phyloP scores from a whole-genome alignment of 371 early-diverging fungal species.

The Amoeboaphelidium protococcarum region DNA sequence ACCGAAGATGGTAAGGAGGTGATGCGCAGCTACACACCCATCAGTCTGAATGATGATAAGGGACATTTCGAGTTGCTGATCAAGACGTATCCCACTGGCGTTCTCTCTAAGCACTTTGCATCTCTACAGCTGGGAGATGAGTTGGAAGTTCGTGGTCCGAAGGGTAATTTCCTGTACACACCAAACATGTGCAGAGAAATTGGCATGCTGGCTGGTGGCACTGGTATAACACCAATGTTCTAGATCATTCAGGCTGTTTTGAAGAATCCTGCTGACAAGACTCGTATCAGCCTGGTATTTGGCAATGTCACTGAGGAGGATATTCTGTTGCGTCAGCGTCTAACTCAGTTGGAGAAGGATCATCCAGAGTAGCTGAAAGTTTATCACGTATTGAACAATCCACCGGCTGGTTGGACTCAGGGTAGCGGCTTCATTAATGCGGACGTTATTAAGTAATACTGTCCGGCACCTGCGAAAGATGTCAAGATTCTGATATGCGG shows the following conservation, averaged over 20 bases:
- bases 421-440: constrained; percentile 60
- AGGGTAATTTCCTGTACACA: constrained; percentile 64
- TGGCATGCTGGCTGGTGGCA: constrained; percentile 71
- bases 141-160: constrained; percentile 64
- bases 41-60: constrained; percentile 44
- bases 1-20: constrained; percentile 59
- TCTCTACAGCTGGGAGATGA: constrained; percentile 48
- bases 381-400: constrained; percentile 21
- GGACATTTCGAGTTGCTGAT: constrained; percentile 74
- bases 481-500: constrained; percentile 82
- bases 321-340: constrained; percentile 55
- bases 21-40: constrained; percentile 76
- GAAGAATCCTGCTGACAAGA: constrained; percentile 57
- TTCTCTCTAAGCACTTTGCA: constrained; percentile 45
- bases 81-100: constrained; percentile 67
- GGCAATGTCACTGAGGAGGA: constrained; percentile 75
- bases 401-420: constrained; percentile 34
- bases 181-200: constrained; percentile 48
- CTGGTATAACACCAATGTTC: constrained; percentile 12
- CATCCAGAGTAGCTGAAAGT: constrained; percentile 46
- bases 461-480: constrained; percentile 44
- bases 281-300: constrained; percentile 51
- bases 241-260: constrained; percentile 51
- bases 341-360: constrained; percentile 40
- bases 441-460: constrained; percentile 40